Evolutionary conservation across 129 eudicot species (phyloP), one percentile per base, ranked within the genome.

Genomic region (Mikania micrantha): DNA sequence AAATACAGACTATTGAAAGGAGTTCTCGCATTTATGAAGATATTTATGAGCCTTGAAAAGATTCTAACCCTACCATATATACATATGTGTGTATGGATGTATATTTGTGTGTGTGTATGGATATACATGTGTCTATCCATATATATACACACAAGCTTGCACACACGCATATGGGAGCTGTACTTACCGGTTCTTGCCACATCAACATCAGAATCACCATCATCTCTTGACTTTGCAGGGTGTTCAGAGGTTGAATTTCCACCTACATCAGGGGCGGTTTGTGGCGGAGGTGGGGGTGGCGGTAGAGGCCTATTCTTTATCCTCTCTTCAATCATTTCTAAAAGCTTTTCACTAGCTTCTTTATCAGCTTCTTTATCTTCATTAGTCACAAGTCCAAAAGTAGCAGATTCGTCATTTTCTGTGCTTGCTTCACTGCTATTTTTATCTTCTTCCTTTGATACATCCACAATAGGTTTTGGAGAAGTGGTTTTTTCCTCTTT

Each of bases 261-360:
- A 63, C 74, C 77, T 62, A 53, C 71, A 69, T 67, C 77, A 38
- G 70, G 73, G 28, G 84, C 73, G 3, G 38, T 73, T 67, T 80
- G 85, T 12, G 96, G 84, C 3, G 79, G 90, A 40, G 95, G 88
- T 5, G 99, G 99, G 40, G 99, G 99, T 16, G 99, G 99, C 17
- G 99, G 99, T 53, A 85, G 73, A 63, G 97, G 97, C 60, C 79
- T 87, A 62, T 74, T 87, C 83, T 79, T 90, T 72, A 90, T 32
- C 77, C 99, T 84, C 73, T 94, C 99, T 80, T 94, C 99, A 67
- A 94, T 67, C 90, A 90, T 89, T 31, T 54, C 77, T 20, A 73
- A 69, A 70, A 87, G 77, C 83, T 90, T 94, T 78, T 87, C 99
- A 57, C 52, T 44, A 66, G 93, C 95, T 74, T 85, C 94, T 63